Evolutionary conservation across 331 rosid genomes (phyloP).

Genomic region (Dryas integrifolia): DNA sequence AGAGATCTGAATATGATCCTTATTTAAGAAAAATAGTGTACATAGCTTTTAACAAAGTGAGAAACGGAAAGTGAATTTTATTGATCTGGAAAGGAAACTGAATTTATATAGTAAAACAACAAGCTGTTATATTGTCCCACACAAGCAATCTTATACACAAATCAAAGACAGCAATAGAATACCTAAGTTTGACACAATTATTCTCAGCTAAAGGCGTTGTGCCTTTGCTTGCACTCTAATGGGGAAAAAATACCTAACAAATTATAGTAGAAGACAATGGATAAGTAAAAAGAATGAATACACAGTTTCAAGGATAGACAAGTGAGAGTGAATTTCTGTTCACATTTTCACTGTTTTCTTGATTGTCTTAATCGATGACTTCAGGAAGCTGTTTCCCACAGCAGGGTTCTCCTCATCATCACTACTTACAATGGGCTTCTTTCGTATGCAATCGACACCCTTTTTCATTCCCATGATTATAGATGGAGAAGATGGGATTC

Average conservation of each 20-base stretch:
- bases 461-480: constrained; percentile 69
- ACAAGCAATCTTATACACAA: constrained; percentile 21
- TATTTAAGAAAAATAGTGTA: background rate
- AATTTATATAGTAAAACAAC: constrained; percentile 18
- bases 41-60: background rate
- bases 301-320: background rate
- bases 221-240: background rate
- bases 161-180: constrained; percentile 1
- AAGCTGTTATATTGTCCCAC: constrained; percentile 23
- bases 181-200: constrained; percentile 20
- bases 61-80: too few species aligned
- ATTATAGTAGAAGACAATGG: background rate
- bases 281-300: background rate
- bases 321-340: constrained; percentile 12
- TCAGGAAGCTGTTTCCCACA: constrained; percentile 44
- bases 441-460: constrained; percentile 67
- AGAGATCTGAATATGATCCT: background rate
- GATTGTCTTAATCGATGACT: constrained; percentile 59
- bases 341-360: constrained; percentile 63
- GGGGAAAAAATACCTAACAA: background rate
- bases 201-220: background rate
- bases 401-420: constrained; percentile 37
- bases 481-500: constrained; percentile 90
- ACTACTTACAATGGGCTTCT: constrained; percentile 53
- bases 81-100: background rate